phyloP scores from a whole-genome alignment of 805 yeast genomes.

The Kluyveromyces starmeri region DNA sequence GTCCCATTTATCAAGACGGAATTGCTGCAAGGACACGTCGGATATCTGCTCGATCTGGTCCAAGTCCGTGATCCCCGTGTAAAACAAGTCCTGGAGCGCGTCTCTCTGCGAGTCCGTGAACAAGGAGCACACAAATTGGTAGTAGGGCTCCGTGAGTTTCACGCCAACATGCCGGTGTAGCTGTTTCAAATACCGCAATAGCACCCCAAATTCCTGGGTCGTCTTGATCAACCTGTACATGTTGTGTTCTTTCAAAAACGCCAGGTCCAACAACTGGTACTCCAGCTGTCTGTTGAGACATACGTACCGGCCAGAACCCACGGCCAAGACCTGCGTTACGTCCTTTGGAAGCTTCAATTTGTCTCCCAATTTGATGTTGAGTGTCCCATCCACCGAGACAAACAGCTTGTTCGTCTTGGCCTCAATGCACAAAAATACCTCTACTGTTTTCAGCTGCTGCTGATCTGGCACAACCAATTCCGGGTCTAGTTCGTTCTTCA shows the following conservation, averaged over 20 bases:
- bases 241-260: not conserved
- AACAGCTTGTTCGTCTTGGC: slow-evolving; percentile 2
- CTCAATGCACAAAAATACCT: slow-evolving; percentile 1
- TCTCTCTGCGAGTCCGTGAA: not conserved
- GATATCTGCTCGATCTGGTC: not conserved
- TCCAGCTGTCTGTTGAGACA: not conserved
- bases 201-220: not conserved
- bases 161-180: slow-evolving; percentile 4
- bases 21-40: not conserved
- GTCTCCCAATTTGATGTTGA: slow-evolving; percentile 2
- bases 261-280: slow-evolving; percentile 2
- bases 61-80: not conserved
- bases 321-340: not conserved
- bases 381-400: slow-evolving; percentile 3
- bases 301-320: not conserved
- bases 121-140: not conserved
- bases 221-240: slow-evolving; percentile 3
- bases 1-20: slow-evolving; percentile 1
- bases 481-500: slow-evolving; percentile 1
- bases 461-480: not conserved
- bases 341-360: slow-evolving; percentile 2
- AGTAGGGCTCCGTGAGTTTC: slow-evolving; percentile 4
- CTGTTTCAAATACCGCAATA: slow-evolving; percentile 4
- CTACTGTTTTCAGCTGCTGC: not conserved
- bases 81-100: slow-evolving; percentile 2